Conservation (phyloP, 495 filamentous ascomycete genomes). For the Talaromyces ruber region DNA sequence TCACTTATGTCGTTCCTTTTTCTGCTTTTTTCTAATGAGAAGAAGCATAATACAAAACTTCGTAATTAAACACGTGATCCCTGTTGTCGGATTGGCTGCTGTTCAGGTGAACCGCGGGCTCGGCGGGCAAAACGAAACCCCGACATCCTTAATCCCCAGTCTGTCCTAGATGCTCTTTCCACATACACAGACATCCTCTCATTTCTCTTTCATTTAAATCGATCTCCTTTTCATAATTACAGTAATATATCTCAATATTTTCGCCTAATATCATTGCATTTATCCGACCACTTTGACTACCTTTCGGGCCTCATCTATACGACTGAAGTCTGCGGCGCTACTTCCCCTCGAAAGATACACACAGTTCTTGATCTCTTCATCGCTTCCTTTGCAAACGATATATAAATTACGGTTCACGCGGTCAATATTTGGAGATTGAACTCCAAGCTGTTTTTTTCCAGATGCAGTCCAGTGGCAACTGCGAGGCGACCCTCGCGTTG, state of each 20-base stretch:
- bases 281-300: not conserved
- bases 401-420: not conserved
- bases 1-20: not conserved
- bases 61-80: not conserved
- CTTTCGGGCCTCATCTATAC: not conserved
- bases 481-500: slow-evolving; percentile 5
- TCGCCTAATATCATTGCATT: not conserved
- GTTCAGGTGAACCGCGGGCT: not conserved
- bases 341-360: not conserved
- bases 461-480: slow-evolving; percentile 1
- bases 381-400: not conserved
- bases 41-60: not conserved
- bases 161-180: not conserved
- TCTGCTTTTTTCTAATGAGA: not conserved
- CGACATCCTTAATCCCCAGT: not conserved
- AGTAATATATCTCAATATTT: not conserved
- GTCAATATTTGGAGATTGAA: not conserved
- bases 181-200: not conserved
- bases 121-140: not conserved
- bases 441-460: not conserved
- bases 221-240: not conserved
- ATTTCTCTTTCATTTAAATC: not conserved
- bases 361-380: not conserved
- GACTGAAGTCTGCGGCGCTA: not conserved
- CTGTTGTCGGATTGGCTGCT: not conserved